A percentile compares a stretch with the other conserved stretches of the same genome.
phyloP scores from a whole-genome alignment of 495 filamentous ascomycete genomes.

The Wilcoxina mikolae region DNA sequence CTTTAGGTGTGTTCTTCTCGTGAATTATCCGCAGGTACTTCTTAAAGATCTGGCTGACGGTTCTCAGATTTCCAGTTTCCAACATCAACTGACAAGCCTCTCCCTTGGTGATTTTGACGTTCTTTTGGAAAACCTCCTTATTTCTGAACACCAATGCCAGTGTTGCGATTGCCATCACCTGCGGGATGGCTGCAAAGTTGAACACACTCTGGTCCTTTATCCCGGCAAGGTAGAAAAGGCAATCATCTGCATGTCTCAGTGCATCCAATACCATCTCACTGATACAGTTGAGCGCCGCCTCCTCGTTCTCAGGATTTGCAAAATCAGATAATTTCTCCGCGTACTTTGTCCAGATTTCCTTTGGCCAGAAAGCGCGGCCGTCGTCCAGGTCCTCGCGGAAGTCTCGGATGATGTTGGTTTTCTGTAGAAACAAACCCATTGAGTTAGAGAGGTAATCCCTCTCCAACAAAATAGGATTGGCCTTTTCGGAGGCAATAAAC shows the following conservation, averaged over 20 bases:
- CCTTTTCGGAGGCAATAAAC: slow-evolving; percentile 76
- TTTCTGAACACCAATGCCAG: slow-evolving; percentile 86
- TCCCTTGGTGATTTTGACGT: slow-evolving; percentile 94
- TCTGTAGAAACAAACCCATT: slow-evolving; percentile 95
- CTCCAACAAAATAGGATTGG: slow-evolving; percentile 67
- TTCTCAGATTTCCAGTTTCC: slow-evolving; percentile 70
- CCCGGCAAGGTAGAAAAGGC: slow-evolving; percentile 92
- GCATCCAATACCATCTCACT: slow-evolving; percentile 91
- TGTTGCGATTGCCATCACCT: slow-evolving; percentile 94
- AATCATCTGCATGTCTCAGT: slow-evolving; percentile 76
- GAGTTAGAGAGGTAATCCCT: slow-evolving; percentile 72
- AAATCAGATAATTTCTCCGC: slow-evolving; percentile 80
- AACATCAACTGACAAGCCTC: slow-evolving; percentile 83
- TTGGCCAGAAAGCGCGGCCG: slow-evolving; percentile 79
- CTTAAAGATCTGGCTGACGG: slow-evolving; percentile 67
- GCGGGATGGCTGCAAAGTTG: slow-evolving; percentile 98
- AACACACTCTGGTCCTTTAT: slow-evolving; percentile 96
- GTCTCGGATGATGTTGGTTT: slow-evolving; percentile 97
- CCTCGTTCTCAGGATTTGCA: slow-evolving; percentile 63
- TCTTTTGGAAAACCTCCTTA: slow-evolving; percentile 66
- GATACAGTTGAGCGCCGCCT: slow-evolving; percentile 71
- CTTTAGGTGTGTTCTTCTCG: slow-evolving; percentile 85
- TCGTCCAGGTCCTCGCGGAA: slow-evolving; percentile 80
- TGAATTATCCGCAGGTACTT: slow-evolving; percentile 65
- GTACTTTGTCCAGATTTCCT: slow-evolving; percentile 90